phyloP scores from a whole-genome alignment of 257 asterid genomes.

The Solanum virginianum region DNA sequence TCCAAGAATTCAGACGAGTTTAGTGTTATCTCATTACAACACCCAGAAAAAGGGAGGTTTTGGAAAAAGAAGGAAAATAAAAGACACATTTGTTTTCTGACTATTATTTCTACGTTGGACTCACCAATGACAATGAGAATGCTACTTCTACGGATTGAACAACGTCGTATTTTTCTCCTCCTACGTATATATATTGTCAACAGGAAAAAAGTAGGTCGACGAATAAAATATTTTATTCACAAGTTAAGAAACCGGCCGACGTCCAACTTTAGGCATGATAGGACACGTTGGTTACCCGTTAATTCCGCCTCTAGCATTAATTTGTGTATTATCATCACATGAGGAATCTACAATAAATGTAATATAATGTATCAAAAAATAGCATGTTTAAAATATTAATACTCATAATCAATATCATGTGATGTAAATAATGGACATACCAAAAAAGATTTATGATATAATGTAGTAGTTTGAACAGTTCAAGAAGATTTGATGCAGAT shows the following conservation, averaged over 20 bases:
- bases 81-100: neutral
- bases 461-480: neutral
- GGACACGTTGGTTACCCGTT: constrained; percentile 1
- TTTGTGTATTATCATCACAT: neutral
- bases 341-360: neutral
- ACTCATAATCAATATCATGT: neutral
- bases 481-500: constrained; percentile 9
- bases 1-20: neutral
- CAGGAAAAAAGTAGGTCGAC: constrained; percentile 17
- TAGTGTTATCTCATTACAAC: neutral
- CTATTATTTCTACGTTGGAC: neutral
- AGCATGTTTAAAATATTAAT: neutral
- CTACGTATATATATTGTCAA: neutral
- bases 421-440: neutral
- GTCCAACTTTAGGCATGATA: constrained; percentile 16
- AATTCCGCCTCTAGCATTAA: constrained; percentile 5
- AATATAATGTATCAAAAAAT: neutral
- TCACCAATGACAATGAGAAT: neutral
- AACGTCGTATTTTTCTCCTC: neutral
- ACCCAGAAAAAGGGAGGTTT: neutral
- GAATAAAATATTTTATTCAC: neutral
- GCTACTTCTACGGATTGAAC: constrained; percentile 16
- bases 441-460: neutral
- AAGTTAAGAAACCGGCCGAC: constrained; percentile 16
- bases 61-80: neutral